phyloP scores from a whole-genome alignment of 768 basidiomycete species.

The Chalciporus pseudorubinellus region DNA sequence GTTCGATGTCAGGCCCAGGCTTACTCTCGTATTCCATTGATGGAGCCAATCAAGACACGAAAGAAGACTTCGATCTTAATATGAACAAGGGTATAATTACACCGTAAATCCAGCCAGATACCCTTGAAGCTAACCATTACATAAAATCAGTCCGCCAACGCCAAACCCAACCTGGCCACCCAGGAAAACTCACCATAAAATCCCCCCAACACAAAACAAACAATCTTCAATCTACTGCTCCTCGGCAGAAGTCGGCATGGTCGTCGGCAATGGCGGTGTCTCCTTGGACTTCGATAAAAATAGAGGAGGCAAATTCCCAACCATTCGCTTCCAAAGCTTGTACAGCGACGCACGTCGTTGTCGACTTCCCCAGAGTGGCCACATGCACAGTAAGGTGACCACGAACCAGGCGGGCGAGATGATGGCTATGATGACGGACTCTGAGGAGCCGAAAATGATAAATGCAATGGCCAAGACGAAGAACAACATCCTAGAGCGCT shows the following conservation, averaged over 20 bases:
- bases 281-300: neutral
- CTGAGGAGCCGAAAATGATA: neutral
- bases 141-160: too few relatives aligned
- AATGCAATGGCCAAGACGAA: neutral
- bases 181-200: neutral
- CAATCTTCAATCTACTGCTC: neutral
- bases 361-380: conserved; percentile 1
- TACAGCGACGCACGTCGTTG: too few relatives aligned
- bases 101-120: too few relatives aligned
- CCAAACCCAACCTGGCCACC: neutral
- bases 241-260: neutral
- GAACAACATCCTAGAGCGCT: conserved; percentile 4
- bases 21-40: too few relatives aligned
- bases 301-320: neutral
- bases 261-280: neutral
- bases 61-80: too few relatives aligned
- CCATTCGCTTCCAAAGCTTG: neutral
- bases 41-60: too few relatives aligned
- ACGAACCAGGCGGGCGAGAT: neutral
- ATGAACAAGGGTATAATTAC: too few relatives aligned
- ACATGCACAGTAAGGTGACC: neutral
- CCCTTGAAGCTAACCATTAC: too few relatives aligned
- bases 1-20: too few relatives aligned
- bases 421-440: neutral
- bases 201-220: neutral